phyloP scores from a whole-genome alignment of 257 asterid species.

The Solanum peruvianum region DNA sequence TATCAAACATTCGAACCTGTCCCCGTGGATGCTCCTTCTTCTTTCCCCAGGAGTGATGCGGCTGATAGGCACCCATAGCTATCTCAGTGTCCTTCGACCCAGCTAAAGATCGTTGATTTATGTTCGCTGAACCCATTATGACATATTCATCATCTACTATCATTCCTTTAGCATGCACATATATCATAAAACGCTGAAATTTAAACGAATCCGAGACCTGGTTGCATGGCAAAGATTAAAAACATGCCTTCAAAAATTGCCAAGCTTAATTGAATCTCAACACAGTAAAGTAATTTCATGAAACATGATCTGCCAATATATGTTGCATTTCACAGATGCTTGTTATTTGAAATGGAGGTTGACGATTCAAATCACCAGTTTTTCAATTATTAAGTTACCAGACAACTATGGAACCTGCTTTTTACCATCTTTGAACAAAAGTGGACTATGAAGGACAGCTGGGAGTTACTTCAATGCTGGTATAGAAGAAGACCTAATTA shows the following conservation, averaged over 20 bases:
- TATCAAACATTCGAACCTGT: constrained; percentile 34
- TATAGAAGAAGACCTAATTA: not conserved
- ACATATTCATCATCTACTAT: constrained; percentile 83
- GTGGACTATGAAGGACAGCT: not conserved
- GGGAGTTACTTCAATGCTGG: not conserved
- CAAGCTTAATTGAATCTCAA: not conserved
- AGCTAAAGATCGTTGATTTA: constrained; percentile 91
- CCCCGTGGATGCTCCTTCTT: constrained; percentile 58
- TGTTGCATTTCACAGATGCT: not conserved
- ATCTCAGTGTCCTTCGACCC: constrained; percentile 89
- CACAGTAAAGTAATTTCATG: not conserved
- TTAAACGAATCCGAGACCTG: constrained; percentile 62
- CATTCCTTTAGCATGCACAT: constrained; percentile 95
- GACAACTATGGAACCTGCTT: not conserved
- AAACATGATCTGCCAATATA: not conserved
- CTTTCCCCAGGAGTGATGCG: constrained; percentile 51
- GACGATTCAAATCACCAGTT: not conserved
- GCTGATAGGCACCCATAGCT: constrained; percentile 95
- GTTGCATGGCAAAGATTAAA: not conserved
- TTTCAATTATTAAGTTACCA: not conserved
- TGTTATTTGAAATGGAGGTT: not conserved
- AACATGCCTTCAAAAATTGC: not conserved
- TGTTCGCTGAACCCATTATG: constrained; percentile 79
- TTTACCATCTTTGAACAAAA: not conserved
- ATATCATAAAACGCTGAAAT: constrained; percentile 75